Base-by-base conservation (phyloP, 2,329 filamentous ascomycete species). In the Colletotrichum sp. region DNA sequence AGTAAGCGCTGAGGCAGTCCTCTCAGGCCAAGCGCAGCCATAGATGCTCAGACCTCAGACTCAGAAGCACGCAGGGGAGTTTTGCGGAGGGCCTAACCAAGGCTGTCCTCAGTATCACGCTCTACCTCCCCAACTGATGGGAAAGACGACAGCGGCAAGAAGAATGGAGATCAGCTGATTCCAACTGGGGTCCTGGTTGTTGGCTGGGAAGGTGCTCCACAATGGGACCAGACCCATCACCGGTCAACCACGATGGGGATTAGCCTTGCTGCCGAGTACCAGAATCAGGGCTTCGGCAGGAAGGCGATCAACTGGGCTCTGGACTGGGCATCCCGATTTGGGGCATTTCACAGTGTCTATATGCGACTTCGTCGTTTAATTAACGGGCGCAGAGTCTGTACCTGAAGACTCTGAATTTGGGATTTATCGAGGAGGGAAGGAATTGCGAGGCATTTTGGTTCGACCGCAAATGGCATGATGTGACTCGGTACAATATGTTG, bases 321-420 rank as follows among this genome's bases (percentile, higher is more conserved):
- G 34, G 36, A 72, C 4, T 61, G 62, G 64, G 55, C 36, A 3
- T 62, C 43, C 7, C n/a, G 28, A 13, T 61, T 32, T 4, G 55
- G 63, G 24, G 55, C 38, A 13, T 73, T 48, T 24, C 70, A 73
- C 26, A 9, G 70, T n/a, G n/a, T n/a, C n/a, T n/a, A n/a, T n/a
- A n/a, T n/a, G n/a, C n/a, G n/a, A n/a, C n/a, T n/a, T n/a, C n/a
- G n/a, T n/a, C n/a, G n/a, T n/a, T n/a, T n/a, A n/a, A n/a, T n/a
- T n/a, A n/a, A n/a, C n/a, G 63, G 30, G 64, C 70, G 18, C 63
- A 69, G 56, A 38, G 34, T 7, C 7, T 73, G 4, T 69, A 63
- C n/a, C 8, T 30, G 26, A 55, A 26, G n/a, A n/a, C n/a, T n/a
- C n/a, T n/a, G n/a, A n/a, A n/a, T n/a, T n/a, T n/a, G n/a, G n/a